Percentiles rank a stretch among this genome's conserved stretches.
These are phyloP conservation scores for Neopestalotiopsis sp. DNA, from an alignment of 2,329 filamentous ascomycete genomes.

Conservation along the genomic window DNA sequence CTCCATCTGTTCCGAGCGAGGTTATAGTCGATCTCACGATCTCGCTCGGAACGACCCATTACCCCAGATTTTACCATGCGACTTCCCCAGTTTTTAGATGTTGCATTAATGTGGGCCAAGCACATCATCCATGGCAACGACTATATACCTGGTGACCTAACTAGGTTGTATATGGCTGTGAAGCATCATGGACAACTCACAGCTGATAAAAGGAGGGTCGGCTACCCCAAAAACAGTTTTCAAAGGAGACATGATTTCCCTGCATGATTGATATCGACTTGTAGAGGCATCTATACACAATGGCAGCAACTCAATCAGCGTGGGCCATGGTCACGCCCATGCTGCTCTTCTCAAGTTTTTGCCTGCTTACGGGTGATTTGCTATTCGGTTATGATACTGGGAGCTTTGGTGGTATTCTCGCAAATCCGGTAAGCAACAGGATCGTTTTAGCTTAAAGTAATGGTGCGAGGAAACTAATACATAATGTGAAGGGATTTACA, in stretches of 20 bases:
- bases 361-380: not conserved
- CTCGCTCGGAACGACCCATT: not conserved
- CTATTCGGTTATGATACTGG: not conserved
- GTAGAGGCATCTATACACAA: not conserved
- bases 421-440: not conserved
- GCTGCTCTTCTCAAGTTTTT: not conserved
- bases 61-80: not conserved
- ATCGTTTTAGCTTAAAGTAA: not conserved
- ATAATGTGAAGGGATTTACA: not conserved
- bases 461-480: not conserved
- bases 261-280: not conserved
- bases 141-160: not conserved
- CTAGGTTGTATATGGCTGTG: not conserved
- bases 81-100: not conserved
- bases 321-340: not conserved
- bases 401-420: not conserved
- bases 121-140: not conserved
- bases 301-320: not conserved
- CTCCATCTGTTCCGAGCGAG: not conserved
- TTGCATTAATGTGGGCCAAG: slow-evolving; percentile 1
- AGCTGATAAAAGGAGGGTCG: not conserved
- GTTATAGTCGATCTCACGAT: not conserved
- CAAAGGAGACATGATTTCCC: not conserved
- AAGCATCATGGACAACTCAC: not conserved
- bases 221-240: not conserved